Base-by-base conservation (phyloP, 1,139 yeast genomes). In the Yarrowia galli region DNA sequence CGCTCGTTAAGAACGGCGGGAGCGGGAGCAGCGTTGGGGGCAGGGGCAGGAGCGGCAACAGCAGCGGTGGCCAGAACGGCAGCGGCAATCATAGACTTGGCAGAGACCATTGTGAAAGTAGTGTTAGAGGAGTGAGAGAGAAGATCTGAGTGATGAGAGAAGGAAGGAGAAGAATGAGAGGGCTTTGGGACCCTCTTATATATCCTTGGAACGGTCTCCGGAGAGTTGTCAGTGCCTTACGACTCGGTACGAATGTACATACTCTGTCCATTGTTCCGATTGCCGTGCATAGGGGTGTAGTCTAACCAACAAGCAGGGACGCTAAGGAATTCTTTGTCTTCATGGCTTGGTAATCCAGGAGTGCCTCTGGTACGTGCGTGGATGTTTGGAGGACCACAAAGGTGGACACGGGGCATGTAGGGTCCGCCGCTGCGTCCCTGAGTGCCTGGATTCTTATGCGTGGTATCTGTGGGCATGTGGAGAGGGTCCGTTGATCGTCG, bases 31-130 rank as follows among this genome's bases (percentile, higher is more conserved):
- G 58, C 25, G 5, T n/a, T 46, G 13, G 56, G 38, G 23, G 66
- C 54, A 32, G 54, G 36, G 13, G 45, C 45, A 10, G 45, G 49
- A 43, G 65, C 66, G 13, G 46, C 46, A 35, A 61, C 66, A 20
- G 46, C 66, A 61, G 45, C 56, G 10, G 46, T 25, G 20, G 56
- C 56, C 54, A 61, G 43, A 36, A 36, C 46, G 35, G 56, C 25
- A 13, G 46, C 49, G 23, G 46, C 6, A 23, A 48, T 20, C 23
- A 61, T 16, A 61, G 66, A 45, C 66, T 61, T 61, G 46, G 51
- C 49, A 15, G 66, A 61, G 45, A 61, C 56, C 66, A 61, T 61
- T 61, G 42, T 58, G 40, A 25, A 20, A 16, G 25, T n/a, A 28
- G 13, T 20, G 6, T 18, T 13, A 49, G 32, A 28, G 56, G 10